A percentile compares a stretch with the other conserved stretches of the same genome.
Conservation (phyloP, 2,329 filamentous ascomycete species). For the Apiospora kogelbergensis region DNA sequence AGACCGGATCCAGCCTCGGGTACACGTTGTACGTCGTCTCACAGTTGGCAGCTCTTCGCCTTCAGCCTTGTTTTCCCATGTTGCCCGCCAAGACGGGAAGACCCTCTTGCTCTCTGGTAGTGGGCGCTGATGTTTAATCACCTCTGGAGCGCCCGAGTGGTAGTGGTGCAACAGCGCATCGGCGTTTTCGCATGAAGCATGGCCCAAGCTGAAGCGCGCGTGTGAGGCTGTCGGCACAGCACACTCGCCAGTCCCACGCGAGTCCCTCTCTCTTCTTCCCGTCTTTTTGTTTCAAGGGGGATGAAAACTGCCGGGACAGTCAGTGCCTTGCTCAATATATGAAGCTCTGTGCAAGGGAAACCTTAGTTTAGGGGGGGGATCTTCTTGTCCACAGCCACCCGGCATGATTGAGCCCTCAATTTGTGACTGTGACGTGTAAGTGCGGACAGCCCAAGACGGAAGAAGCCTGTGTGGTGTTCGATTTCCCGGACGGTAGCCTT, state of each 20-base stretch:
- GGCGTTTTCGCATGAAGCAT: background rate
- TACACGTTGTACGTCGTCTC: background rate
- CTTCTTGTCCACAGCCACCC: background rate
- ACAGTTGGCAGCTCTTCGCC: background rate
- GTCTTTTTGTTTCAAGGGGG: background rate
- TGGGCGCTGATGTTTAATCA: background rate
- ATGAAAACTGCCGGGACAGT: background rate
- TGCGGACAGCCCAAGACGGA: background rate
- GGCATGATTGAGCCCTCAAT: background rate
- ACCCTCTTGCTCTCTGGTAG: background rate
- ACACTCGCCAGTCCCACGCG: no score
- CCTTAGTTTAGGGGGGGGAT: background rate
- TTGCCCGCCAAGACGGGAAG: background rate
- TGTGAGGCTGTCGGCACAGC: background rate
- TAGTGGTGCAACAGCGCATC: background rate
- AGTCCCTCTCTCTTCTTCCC: background rate
- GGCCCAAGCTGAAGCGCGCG: background rate
- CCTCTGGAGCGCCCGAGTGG: background rate
- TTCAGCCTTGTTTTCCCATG: background rate
- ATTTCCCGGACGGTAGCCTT: background rate
- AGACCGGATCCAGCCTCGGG: background rate
- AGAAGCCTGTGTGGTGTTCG: background rate
- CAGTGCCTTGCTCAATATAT: background rate
- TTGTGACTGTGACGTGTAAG: background rate
- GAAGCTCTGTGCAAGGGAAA: conserved; percentile 3